phyloP scores from a whole-genome alignment of 1,139 yeast genomes.

The Pichia sp. region DNA sequence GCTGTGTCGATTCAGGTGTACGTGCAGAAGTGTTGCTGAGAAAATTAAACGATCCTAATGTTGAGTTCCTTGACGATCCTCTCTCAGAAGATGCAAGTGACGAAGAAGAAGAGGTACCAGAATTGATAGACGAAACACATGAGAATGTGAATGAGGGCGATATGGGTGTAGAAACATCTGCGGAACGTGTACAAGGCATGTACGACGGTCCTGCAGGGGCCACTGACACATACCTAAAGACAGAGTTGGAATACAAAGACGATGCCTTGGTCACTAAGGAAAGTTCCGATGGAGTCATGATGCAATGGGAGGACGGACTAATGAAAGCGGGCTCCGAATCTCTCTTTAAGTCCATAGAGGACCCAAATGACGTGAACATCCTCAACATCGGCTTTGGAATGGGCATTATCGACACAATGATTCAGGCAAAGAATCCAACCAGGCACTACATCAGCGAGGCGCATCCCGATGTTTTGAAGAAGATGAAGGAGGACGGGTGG shows the following conservation, averaged over 20 bases:
- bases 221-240: constrained; percentile 60
- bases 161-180: no score
- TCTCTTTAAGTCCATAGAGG: constrained; percentile 43
- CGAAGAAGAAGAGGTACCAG: constrained; percentile 22
- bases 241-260: constrained; percentile 66
- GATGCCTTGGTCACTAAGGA: constrained; percentile 69
- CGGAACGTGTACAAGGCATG: constrained; percentile 9
- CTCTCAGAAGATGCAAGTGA: constrained; percentile 42
- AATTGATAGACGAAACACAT: constrained; percentile 16
- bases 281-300: constrained; percentile 89
- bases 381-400: constrained; percentile 92
- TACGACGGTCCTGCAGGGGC: constrained; percentile 55
- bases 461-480: constrained; percentile 80
- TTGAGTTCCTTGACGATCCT: constrained; percentile 42
- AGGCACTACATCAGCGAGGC: constrained; percentile 90
- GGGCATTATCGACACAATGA: constrained; percentile 87
- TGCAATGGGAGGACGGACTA: constrained; percentile 88
- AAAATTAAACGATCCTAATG: constrained; percentile 59
- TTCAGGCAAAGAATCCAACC: constrained; percentile 56
- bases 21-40: constrained; percentile 81
- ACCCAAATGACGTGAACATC: constrained; percentile 46
- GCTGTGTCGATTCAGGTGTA: constrained; percentile 79
- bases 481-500: constrained; percentile 79
- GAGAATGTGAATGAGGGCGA: no score
- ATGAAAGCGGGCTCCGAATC: constrained; percentile 80